These are phyloP conservation scores for Sechiopsis laciniata DNA, from an alignment of 306 rosid genomes.

Conservation along the genomic window DNA sequence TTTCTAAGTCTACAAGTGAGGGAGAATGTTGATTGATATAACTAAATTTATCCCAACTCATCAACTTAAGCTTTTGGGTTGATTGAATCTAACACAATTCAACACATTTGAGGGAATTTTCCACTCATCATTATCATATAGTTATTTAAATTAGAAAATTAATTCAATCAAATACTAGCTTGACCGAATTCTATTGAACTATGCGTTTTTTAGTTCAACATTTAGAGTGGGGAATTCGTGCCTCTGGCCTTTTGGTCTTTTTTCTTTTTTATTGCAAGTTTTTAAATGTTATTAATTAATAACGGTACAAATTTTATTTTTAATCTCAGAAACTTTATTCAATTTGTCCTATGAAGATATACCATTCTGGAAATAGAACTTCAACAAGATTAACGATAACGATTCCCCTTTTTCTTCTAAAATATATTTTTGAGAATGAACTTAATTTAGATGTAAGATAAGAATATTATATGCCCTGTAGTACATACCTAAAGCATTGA, in stretches of 20 bases:
- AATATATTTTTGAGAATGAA: background rate
- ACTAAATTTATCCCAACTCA: no score
- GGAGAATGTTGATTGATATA: no score
- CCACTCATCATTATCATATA: background rate
- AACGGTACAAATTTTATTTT: background rate
- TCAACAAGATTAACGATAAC: background rate
- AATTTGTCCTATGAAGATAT: background rate
- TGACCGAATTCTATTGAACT: conserved; percentile 1
- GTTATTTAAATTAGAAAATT: background rate
- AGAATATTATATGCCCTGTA: background rate
- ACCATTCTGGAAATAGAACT: background rate
- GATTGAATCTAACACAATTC: no score
- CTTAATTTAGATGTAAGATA: conserved; percentile 13
- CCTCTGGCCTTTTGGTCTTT: no score
- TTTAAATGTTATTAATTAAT: background rate
- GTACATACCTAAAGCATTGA: background rate
- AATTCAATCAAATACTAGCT: conserved; percentile 10
- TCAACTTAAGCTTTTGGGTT: no score
- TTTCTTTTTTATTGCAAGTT: background rate
- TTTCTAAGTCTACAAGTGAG: no score
- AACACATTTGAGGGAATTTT: background rate
- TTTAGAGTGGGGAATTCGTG: no score
- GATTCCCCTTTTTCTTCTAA: background rate
- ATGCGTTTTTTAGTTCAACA: background rate
- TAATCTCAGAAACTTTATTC: background rate